Base-by-base conservation (phyloP, 768 basidiomycete species). In the Naganishia vaughanmartiniae region DNA sequence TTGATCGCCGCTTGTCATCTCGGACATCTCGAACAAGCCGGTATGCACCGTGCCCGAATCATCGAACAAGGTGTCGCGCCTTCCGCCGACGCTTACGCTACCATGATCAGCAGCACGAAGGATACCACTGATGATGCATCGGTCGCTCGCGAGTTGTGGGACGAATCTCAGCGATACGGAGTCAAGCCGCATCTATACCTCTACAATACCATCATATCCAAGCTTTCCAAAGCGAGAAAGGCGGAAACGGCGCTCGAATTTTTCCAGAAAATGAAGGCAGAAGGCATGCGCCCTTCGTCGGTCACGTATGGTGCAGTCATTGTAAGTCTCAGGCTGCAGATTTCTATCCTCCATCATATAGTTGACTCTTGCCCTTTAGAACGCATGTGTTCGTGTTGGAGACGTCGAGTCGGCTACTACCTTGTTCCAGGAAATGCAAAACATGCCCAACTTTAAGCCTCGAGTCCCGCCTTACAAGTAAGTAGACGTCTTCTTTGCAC, bases 131-230 rank as follows among this genome's bases (percentile, higher is more conserved):
- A 98, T 80, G 95, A 98, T 75, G 89, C 93, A 0, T 86, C 88
- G 3, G 91, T 93, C 73, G 94, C 93, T 0, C 84, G 93, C 81
- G 85, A 87, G 34, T 85, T 97, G 34, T 98, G 89, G 83, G 83
- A 88, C 33, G 94, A 99, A 80, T 85, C 89, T 26, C 85, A 88
- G 71, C 80, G 83, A 54, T 85, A 87, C 31, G 87, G 88, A 11
- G 90, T 95, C 46, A 74, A 76, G 36, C 89, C 92, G 19, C 93
- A 91, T 77, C 85, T 89, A 56, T 99, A 89, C 82, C 86, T 99
- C 46, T 99, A 90, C 84, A 98, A 99, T 84, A 97, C 92, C 75
- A 89, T 94, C 83, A 97, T 99, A 82, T 93, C 91, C 73, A 94
- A 95, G 83, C 86, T 99, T 12, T 89, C 92, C 36, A 92, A 90